Conservation (phyloP, 306 rosid genomes). For the Fragaria ananassa region DNA sequence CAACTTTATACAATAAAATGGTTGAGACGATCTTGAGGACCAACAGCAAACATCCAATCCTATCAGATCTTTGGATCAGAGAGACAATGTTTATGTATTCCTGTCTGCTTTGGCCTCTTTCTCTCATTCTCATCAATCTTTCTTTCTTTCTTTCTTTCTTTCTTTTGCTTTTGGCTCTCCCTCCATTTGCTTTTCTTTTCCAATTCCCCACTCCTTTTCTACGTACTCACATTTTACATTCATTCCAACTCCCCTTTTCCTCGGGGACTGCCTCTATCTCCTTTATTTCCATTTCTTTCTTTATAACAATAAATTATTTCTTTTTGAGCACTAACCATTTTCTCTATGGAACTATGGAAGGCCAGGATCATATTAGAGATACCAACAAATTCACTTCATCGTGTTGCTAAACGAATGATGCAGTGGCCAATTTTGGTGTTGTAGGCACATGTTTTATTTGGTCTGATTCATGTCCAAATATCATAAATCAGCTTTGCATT, state of each 20-base stretch:
- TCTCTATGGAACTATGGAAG: neutral
- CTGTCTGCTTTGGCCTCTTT: neutral
- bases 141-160: neutral
- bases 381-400: neutral
- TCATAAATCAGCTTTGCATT: too few relatives aligned
- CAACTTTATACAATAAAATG: constrained; percentile 81
- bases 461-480: too few relatives aligned
- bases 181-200: constrained; percentile 12
- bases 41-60: constrained; percentile 23
- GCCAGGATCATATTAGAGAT: neutral
- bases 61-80: neutral
- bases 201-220: constrained; percentile 28
- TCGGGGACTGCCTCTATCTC: neutral
- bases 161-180: constrained; percentile 27
- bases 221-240: constrained; percentile 12
- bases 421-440: too few relatives aligned
- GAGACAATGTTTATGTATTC: constrained; percentile 1
- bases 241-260: constrained; percentile 19
- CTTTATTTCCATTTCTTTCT: neutral
- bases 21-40: constrained; percentile 32
- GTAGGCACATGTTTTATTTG: too few relatives aligned
- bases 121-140: neutral
- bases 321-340: neutral
- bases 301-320: neutral
- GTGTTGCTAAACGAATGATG: too few relatives aligned